These are phyloP conservation scores for Talaromyces islandicus DNA, from an alignment of 2,329 filamentous ascomycete species.

Conservation along the genomic window DNA sequence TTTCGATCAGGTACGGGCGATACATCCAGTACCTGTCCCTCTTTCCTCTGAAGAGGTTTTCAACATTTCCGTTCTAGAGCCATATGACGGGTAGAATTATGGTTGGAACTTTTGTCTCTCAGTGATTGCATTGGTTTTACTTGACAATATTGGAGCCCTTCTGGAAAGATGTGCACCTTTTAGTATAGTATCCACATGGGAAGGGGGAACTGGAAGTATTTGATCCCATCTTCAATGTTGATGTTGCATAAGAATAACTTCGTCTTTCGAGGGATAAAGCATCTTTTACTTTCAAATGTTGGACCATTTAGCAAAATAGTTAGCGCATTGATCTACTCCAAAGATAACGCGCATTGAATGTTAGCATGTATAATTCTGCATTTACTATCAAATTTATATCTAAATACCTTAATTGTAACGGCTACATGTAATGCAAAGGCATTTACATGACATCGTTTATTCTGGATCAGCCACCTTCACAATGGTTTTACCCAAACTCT, in stretches of 20 bases:
- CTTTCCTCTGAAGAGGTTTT: background rate
- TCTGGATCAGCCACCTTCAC: constrained; percentile 45
- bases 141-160: too few relatives aligned
- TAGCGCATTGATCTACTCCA: background rate
- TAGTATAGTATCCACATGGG: too few relatives aligned
- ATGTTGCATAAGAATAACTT: too few relatives aligned
- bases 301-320: background rate
- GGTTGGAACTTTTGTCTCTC: too few relatives aligned
- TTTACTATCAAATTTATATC: background rate
- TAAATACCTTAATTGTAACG: background rate
- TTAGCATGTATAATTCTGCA: background rate
- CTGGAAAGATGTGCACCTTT: too few relatives aligned
- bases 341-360: background rate
- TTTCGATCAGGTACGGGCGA: constrained; percentile 2
- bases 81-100: too few relatives aligned
- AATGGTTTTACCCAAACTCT: constrained; percentile 83
- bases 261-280: too few relatives aligned
- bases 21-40: background rate
- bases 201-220: too few relatives aligned
- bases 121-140: too few relatives aligned
- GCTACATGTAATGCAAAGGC: background rate
- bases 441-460: background rate
- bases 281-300: too few relatives aligned
- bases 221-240: too few relatives aligned
- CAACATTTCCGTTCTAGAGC: background rate